Base-by-base conservation (phyloP, 768 basidiomycete genomes). In the Boletus reticuloceps region DNA sequence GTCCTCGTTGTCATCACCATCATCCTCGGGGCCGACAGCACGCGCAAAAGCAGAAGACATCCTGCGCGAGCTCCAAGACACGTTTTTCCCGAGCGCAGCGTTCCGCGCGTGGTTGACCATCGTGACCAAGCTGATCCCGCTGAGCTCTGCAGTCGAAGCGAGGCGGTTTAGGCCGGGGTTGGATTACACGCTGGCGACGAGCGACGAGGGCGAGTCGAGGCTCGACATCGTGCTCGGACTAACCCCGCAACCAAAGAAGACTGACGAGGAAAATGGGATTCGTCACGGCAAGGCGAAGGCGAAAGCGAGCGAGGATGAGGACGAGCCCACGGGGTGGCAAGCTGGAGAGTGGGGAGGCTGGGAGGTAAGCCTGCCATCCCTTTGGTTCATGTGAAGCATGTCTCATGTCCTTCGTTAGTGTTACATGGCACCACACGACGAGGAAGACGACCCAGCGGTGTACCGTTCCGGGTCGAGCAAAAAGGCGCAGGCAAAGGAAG, bases 371-470 rank as follows among this genome's bases (percentile, higher is more conserved):
- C 20, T 47, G 25, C 13, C 38, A 46, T 44, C 41, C 8, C 13
- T 14, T 37, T 29, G 10, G 4, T 4, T 25, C 38, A 34, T 14
- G 42, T 12, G 25, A 37, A 25, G 14, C 12, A 11, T 10, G 22
- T 9, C 44, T 37, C 19, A 55, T 56, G 31, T 34, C 39, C 29
- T 36, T 49, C 43, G 9, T 0, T 58, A 93, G 88, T 94, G 94
- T 67, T 98, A 98, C 71, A 89, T 97, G 83, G 90, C 94, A 2
- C 91, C 92, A 40, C 93, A 96, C 59, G 88, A 95, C 58, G 94
- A 91, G 62, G 92, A 93, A 65, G 94, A 96, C 59, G 95, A 98
- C 69, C 94, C 94, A 14, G 93, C 95, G 2, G 88, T 97, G 16
- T 98, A 96, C 69, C 88, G 93, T 29, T 80, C 84, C 20, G 77